Conservation (phyloP, 495 filamentous ascomycete species). For the Tuber calosporum region DNA sequence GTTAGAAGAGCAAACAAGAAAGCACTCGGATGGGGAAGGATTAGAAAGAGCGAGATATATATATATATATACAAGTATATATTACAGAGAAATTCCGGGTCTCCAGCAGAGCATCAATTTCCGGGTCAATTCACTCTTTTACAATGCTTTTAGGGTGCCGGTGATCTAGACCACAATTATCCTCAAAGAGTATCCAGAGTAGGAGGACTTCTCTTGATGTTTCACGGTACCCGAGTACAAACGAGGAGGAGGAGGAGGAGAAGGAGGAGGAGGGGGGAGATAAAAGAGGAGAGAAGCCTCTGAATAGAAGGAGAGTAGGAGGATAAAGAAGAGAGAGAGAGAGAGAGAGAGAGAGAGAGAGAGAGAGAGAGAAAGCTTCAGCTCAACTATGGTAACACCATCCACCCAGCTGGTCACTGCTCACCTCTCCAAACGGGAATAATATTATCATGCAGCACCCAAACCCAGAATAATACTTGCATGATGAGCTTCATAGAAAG, state of each 20-base stretch:
- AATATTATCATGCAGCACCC: too few species aligned
- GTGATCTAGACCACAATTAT: neutral
- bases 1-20: conserved; percentile 13
- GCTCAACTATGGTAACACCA: neutral
- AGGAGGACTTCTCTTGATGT: neutral
- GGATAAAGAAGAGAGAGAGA: neutral
- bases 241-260: neutral
- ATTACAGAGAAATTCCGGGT: conserved; percentile 5
- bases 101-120: neutral
- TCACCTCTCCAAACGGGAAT: neutral
- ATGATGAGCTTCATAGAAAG: neutral
- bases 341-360: neutral
- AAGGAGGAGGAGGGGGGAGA: neutral
- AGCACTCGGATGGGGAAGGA: conserved; percentile 19
- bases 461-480: neutral
- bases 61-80: too few species aligned
- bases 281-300: neutral
- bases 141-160: neutral
- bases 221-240: neutral
- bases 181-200: neutral
- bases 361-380: neutral
- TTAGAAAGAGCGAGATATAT: conserved; percentile 6
- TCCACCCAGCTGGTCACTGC: neutral
- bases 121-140: neutral
- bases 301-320: too few species aligned